phyloP scores from a whole-genome alignment of 176 grass and related monocot genomes.

The Eragrostis nindensis region DNA sequence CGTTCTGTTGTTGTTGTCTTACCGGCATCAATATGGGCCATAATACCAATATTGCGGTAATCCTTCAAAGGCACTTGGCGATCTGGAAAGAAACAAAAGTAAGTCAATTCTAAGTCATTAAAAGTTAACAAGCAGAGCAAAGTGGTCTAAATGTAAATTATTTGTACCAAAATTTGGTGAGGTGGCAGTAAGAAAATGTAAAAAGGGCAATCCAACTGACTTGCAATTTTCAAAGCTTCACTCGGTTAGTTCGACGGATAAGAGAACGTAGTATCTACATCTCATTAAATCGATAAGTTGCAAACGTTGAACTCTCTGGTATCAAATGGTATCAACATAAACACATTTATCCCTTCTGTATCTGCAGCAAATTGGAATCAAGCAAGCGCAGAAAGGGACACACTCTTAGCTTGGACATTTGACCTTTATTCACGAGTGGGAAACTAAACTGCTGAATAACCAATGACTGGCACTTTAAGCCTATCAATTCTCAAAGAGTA shows the following conservation, averaged over 20 bases:
- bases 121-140: conserved; percentile 14
- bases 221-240: conserved; percentile 29
- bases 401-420: not conserved
- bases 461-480: not conserved
- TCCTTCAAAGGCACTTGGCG: conserved; percentile 69
- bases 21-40: conserved; percentile 98
- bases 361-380: not conserved
- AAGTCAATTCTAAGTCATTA: conserved; percentile 33
- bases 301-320: not conserved
- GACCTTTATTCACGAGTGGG: not conserved
- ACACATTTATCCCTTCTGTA: not conserved
- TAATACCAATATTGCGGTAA: conserved; percentile 99
- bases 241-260: conserved; percentile 2
- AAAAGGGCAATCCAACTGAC: not conserved
- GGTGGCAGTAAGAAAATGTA: not conserved
- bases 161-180: not conserved
- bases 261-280: conserved; percentile 5
- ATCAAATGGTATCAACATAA: not conserved
- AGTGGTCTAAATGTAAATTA: conserved; percentile 9
- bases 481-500: not conserved
- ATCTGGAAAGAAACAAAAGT: conserved; percentile 38
- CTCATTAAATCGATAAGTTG: not conserved
- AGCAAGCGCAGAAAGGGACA: not conserved
- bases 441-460: conserved; percentile 4
- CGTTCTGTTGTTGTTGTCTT: conserved; percentile 99